Evolutionary conservation across 306 rosid genomes (phyloP), one percentile per base, ranked within the genome.

Genomic region (Vachellia collinsii): DNA sequence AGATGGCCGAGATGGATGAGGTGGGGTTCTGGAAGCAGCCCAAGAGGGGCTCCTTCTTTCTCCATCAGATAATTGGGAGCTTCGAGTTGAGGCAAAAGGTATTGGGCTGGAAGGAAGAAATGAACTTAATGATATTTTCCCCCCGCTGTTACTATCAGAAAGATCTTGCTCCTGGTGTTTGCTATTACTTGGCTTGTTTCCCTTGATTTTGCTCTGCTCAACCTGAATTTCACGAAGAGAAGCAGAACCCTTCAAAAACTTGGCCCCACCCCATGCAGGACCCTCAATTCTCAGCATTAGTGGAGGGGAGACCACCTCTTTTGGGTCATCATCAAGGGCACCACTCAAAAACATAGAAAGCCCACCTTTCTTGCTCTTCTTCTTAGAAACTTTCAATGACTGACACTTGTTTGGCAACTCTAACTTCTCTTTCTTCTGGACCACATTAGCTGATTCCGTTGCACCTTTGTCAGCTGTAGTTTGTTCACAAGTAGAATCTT

Each of bases 251-350:
- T 87, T 93, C 0, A 61, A 44, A 76, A 87, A 77, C 80, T 85
- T 91, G 19, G 92, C 93, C 41, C 99, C 98, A 19, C 97, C 99
- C 99, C 99, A 95, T 25, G 98, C 99, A 64, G 98, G 98, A 56
- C 87, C 97, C 50, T 95, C 99, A 22, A 50, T 75, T 89, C 29
- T 93, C 17, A 88, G 93, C 13, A 85, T 50, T 2, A 86, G 87
- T 67, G 93, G 91, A 39, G 90, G 91, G 11, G 92, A 88, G 23
- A 83, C 85, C 61, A 79, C 84, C 75, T 82, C 88, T 80, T 89
- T 84, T 0, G 90, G 91, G 39, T 54, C 17, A 39, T 93, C 94
- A 71, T 92, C 99, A 17, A 95, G 91, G 71, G 97, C 97, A 44
- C 99, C 99, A 72, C 97, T 95, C 87, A 95, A 87, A 86, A 95